Conservation (phyloP, 2,329 filamentous ascomycete genomes). For the Helminthosporium solani region DNA sequence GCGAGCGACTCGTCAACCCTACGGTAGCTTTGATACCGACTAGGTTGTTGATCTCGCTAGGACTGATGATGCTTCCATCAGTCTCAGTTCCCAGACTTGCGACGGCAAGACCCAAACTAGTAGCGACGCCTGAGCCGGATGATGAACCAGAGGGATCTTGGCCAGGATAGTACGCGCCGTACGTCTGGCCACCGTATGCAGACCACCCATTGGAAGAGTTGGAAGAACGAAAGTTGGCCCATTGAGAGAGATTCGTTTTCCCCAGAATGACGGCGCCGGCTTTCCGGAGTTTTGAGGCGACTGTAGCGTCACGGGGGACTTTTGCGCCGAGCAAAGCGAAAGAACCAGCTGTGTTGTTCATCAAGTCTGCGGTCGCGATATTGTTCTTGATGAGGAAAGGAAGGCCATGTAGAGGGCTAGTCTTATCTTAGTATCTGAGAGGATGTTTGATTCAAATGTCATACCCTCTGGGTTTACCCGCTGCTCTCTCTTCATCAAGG, state of each 20-base stretch:
- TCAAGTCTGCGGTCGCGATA: conserved; percentile 62
- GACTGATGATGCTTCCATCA: conserved; percentile 62
- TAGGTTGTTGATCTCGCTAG: conserved; percentile 58
- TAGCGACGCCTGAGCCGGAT: conserved; percentile 62
- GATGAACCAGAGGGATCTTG: conserved; percentile 65
- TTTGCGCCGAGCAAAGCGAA: conserved; percentile 62
- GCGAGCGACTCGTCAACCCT: conserved; percentile 60
- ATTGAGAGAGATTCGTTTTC: conserved; percentile 65
- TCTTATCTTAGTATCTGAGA: conserved; percentile 1
- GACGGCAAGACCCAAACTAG: conserved; percentile 60
- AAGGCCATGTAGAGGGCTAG: conserved; percentile 61
- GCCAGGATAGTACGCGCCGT: conserved; percentile 60
- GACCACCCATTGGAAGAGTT: conserved; percentile 66
- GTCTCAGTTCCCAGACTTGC: conserved; percentile 64
- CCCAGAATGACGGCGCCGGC: conserved; percentile 66
- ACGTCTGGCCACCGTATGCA: conserved; percentile 62
- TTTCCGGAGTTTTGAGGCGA: conserved; percentile 60
- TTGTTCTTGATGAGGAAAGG: conserved; percentile 68
- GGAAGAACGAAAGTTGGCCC: conserved; percentile 61
- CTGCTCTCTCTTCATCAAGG: conserved; percentile 51
- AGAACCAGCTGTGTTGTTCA: conserved; percentile 66
- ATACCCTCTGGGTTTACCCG: conserved; percentile 50
- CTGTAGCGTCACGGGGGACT: conserved; percentile 57
- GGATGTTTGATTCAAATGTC: not conserved
- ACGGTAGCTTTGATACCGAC: conserved; percentile 65